These are phyloP conservation scores for Blastomyces silverae DNA, from an alignment of 2,329 filamentous ascomycete genomes.

Conservation along the genomic window DNA sequence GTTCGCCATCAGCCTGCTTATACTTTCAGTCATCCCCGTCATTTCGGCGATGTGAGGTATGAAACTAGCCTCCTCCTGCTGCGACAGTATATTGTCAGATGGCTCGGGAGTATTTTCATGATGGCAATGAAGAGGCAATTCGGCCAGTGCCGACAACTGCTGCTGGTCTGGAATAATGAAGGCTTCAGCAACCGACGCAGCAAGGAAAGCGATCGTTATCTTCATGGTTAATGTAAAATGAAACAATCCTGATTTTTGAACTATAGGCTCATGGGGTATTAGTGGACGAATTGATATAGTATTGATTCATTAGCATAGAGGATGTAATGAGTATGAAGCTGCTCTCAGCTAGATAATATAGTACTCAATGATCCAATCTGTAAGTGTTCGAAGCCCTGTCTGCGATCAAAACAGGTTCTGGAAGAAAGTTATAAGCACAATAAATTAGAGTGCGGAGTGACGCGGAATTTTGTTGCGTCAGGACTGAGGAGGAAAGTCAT, in stretches of 20 bases:
- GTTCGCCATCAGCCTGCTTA: neutral
- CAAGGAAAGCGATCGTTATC: slow-evolving; percentile 41
- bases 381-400: neutral
- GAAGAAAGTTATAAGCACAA: neutral
- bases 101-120: neutral
- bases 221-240: slow-evolving; percentile 38
- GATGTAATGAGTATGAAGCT: neutral
- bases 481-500: neutral
- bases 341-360: neutral
- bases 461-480: neutral
- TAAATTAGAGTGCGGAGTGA: neutral
- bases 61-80: neutral
- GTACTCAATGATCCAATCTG: neutral
- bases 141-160: slow-evolving; percentile 33
- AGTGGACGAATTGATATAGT: neutral
- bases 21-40: neutral
- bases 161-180: slow-evolving; percentile 47
- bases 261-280: neutral
- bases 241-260: neutral
- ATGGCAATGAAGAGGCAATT: slow-evolving; percentile 16
- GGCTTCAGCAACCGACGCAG: slow-evolving; percentile 43
- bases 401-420: neutral
- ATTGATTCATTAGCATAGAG: neutral
- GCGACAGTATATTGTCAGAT: neutral
- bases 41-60: neutral